Conservation (phyloP, 192 early-diverging fungal species). For the Dissophora ornata region DNA sequence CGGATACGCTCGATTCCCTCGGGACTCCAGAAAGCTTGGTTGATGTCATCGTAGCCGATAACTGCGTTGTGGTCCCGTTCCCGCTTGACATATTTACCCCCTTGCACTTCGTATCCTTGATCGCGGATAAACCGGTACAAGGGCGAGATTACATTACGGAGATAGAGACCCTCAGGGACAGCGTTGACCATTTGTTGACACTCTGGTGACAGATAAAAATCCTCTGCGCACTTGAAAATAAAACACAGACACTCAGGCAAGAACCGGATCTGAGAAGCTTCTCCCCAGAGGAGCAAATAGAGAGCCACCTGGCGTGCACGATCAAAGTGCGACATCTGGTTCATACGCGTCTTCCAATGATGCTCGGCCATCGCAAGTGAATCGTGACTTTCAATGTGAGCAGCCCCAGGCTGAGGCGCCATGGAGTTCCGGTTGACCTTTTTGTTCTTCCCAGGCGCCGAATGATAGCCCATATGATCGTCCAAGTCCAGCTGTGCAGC, state of each 20-base stretch:
- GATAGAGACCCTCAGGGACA: constrained; percentile 74
- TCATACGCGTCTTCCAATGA: constrained; percentile 78
- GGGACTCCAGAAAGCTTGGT: constrained; percentile 85
- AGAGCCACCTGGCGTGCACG: constrained; percentile 78
- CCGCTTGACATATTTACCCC: constrained; percentile 76
- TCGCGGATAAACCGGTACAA: constrained; percentile 80
- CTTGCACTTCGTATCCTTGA: constrained; percentile 77
- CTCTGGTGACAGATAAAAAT: constrained; percentile 65
- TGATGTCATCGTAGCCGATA: constrained; percentile 87
- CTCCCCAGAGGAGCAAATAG: constrained; percentile 84
- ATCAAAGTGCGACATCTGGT: constrained; percentile 76
- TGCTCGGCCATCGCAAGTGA: constrained; percentile 55
- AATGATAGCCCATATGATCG: constrained; percentile 56
- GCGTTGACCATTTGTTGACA: constrained; percentile 64
- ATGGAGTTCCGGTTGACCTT: constrained; percentile 43
- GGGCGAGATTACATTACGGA: constrained; percentile 75
- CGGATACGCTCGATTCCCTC: constrained; percentile 69
- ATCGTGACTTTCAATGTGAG: constrained; percentile 25
- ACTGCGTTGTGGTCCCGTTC: constrained; percentile 81
- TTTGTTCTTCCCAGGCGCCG: constrained; percentile 38
- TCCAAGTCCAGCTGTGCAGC: constrained; percentile 74
- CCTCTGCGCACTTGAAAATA: constrained; percentile 77
- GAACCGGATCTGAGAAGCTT: constrained; percentile 79
- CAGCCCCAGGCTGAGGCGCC: constrained; percentile 44
- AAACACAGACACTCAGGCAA: constrained; percentile 83